phyloP scores from a whole-genome alignment of 2,329 filamentous ascomycete genomes.

The Ceratocystis colombiana region DNA sequence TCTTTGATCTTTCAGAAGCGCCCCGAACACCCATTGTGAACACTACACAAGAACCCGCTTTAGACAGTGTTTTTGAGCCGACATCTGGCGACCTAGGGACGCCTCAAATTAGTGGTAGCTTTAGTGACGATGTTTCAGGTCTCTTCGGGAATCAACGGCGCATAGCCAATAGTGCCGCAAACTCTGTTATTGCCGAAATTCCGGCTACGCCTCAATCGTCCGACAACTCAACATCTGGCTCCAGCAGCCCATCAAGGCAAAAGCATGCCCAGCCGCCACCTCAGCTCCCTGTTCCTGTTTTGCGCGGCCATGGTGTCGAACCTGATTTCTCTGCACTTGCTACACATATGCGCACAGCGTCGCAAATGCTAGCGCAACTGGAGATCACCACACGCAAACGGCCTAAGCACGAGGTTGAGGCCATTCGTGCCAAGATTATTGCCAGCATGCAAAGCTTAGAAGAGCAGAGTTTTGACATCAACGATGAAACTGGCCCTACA shows the following conservation, averaged over 20 bases:
- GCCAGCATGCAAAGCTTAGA: constrained; percentile 82
- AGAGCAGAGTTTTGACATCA: constrained; percentile 70
- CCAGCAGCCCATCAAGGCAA: constrained; percentile 56
- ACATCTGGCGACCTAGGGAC: constrained; percentile 66
- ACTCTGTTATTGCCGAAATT: constrained; percentile 50
- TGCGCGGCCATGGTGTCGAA: constrained; percentile 49
- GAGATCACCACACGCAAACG: constrained; percentile 72
- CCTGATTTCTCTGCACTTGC: constrained; percentile 73
- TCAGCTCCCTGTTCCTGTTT: constrained; percentile 30
- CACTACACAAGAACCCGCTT: constrained; percentile 36
- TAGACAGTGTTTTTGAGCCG: constrained; percentile 78
- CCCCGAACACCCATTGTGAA: constrained; percentile 40
- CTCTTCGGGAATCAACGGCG: constrained; percentile 14
- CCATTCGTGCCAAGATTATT: constrained; percentile 77
- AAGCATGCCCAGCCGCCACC: constrained; percentile 50
- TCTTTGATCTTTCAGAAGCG: constrained; percentile 61
- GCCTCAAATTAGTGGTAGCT: constrained; percentile 55
- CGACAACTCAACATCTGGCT: constrained; percentile 56
- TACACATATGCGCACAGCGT: constrained; percentile 78
- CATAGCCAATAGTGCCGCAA: constrained; percentile 42
- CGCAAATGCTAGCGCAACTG: constrained; percentile 76
- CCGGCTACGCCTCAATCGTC: constrained; percentile 55
- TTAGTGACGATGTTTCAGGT: constrained; percentile 37
- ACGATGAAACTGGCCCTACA: constrained; percentile 61
- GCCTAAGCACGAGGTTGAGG: constrained; percentile 68